These are phyloP conservation scores for Zanthoxylum bungeanum DNA, from an alignment of 345 rosid species.

Conservation along the genomic window DNA sequence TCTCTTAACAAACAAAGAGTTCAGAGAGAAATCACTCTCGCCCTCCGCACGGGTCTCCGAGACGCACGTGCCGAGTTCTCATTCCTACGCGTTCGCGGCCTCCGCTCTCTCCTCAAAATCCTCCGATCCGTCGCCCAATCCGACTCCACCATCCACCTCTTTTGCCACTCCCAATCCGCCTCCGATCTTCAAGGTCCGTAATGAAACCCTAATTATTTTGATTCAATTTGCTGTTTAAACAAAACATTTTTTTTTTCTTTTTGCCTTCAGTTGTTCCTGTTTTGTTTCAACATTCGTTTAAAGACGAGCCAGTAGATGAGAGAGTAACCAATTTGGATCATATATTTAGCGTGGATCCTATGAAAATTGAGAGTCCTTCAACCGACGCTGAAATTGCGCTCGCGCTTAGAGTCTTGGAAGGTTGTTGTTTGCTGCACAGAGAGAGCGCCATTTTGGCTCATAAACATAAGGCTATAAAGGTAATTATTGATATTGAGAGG, in stretches of 20 bases:
- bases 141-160: slow-evolving; percentile 65
- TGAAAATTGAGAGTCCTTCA: slow-evolving; percentile 80
- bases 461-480: slow-evolving; percentile 75
- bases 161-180: slow-evolving; percentile 68
- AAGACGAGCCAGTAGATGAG: slow-evolving; percentile 63
- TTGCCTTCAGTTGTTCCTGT: slow-evolving; percentile 81
- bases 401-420: slow-evolving; percentile 91
- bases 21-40: slow-evolving; percentile 85
- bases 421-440: slow-evolving; percentile 85
- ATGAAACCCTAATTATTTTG: not conserved
- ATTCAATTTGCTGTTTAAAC: not conserved
- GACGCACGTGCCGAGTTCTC: slow-evolving; percentile 93
- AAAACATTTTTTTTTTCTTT: not conserved
- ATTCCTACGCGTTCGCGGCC: slow-evolving; percentile 87
- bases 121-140: slow-evolving; percentile 73
- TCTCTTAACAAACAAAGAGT: slow-evolving; percentile 61
- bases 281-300: slow-evolving; percentile 67
- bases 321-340: slow-evolving; percentile 71
- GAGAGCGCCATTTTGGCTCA: slow-evolving; percentile 86
- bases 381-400: slow-evolving; percentile 76
- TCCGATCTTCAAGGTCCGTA: slow-evolving; percentile 72
- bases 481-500: slow-evolving; percentile 9
- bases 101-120: slow-evolving; percentile 78
- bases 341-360: slow-evolving; percentile 72
- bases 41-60: slow-evolving; percentile 78